Conservation (phyloP, 139 green algal genomes). For the Spirogloea muscicola region DNA sequence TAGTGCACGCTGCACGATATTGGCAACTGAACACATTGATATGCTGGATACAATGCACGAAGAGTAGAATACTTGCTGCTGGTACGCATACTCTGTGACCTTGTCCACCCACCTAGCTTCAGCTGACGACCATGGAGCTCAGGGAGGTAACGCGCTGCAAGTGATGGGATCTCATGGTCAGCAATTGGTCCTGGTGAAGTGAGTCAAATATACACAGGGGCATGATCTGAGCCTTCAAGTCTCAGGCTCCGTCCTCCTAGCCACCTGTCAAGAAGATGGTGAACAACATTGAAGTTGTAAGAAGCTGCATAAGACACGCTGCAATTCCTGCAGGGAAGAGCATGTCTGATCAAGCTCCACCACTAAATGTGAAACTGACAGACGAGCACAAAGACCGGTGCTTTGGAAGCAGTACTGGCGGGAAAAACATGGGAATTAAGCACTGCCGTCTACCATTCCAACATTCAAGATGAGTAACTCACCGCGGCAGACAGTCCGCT, state of each 20-base stretch:
- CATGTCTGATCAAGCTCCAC: not conserved
- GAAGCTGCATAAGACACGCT: no score
- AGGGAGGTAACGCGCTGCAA: conserved; percentile 27
- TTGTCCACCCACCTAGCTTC: conserved; percentile 12
- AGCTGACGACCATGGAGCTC: conserved; percentile 32
- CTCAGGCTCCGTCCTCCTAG: not conserved
- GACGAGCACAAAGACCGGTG: conserved; percentile 10
- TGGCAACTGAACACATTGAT: no score
- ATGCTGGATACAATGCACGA: no score
- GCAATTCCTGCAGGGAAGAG: not conserved
- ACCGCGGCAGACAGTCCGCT: conserved; percentile 15
- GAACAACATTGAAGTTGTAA: no score
- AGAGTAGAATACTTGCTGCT: no score
- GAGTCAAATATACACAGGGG: conserved; percentile 59
- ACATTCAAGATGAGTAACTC: no score
- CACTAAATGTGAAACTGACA: not conserved
- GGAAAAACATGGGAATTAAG: no score
- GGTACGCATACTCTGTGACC: no score
- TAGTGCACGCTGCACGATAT: no score
- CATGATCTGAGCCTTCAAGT: conserved; percentile 63
- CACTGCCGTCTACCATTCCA: no score
- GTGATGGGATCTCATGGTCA: not conserved
- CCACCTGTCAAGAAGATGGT: conserved; percentile 6
- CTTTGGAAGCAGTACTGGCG: not conserved
- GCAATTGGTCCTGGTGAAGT: not conserved